Percentiles rank a stretch among this genome's conserved stretches.
Evolutionary conservation across 345 rosid species (phyloP).

Genomic region (Laguncularia racemosa): DNA sequence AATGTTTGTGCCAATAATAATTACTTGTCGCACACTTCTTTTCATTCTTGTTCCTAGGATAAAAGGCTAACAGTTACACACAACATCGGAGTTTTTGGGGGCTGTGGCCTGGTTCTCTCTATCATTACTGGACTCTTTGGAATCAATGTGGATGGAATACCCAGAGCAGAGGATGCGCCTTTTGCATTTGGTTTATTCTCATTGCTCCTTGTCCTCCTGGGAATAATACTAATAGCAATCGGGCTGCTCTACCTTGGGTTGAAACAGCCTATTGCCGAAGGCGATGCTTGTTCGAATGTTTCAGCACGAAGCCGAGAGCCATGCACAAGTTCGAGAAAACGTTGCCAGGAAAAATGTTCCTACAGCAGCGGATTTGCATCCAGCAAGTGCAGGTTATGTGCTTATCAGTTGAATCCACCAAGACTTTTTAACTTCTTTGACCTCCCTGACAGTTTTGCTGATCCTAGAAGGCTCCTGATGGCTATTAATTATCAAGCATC

Average conservation of each 20-base stretch:
- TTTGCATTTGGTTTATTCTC: conserved; percentile 44
- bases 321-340: conserved; percentile 38
- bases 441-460: background rate
- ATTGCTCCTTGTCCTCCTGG: conserved; percentile 29
- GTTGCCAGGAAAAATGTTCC: conserved; percentile 29
- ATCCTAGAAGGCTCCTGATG: too few relatives aligned
- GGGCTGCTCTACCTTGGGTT: conserved; percentile 52
- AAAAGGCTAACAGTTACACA: conserved; percentile 57
- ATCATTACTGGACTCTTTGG: conserved; percentile 58
- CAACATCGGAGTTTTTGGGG: conserved; percentile 61
- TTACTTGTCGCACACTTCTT: background rate
- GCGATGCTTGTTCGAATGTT: conserved; percentile 44
- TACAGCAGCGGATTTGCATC: conserved; percentile 22
- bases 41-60: conserved; percentile 17
- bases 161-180: conserved; percentile 35
- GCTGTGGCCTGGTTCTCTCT: conserved; percentile 52
- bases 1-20: too few relatives aligned
- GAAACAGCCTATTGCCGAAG: conserved; percentile 37
- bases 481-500: too few relatives aligned
- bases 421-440: background rate
- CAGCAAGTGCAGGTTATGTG: conserved; percentile 32
- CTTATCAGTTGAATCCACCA: conserved; percentile 25
- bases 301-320: conserved; percentile 59
- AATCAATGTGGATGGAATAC: conserved; percentile 64
- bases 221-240: conserved; percentile 27